Evolutionary conservation across 768 basidiomycete genomes (phyloP), one percentile per base, ranked within the genome.

Genomic region (Boletus coccyginus): DNA sequence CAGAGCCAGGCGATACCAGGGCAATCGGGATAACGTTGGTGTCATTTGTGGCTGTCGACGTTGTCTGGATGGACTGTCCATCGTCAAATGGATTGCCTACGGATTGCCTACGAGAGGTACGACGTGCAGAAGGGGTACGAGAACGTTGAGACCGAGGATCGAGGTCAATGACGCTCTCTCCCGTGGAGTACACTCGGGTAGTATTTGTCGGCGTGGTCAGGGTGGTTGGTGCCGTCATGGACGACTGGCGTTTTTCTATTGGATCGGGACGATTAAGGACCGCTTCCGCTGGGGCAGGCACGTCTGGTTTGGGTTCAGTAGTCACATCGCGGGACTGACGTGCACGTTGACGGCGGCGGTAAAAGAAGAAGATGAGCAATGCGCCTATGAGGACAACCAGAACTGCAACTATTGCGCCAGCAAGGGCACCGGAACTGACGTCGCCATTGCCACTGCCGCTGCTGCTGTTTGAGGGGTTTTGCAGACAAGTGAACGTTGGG

Each of bases 21-120:
- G 90, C 90, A 57, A 93, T 92, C 58, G 90, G 90, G 55, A 93
- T 93, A 60, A 92, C 90, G 62, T 93, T 93, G 24, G 91, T 89
- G 42, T 83, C 82, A 66, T 89, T 86, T 14, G 90, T 87, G 43
- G 83, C 80, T n/a, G 86, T 83, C 11, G 81, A 80, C 1, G 77
- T 75, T 31, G 91, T 93, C 71, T 90, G 88, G 56, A 93, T 93
- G 39, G 90, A 92, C 46, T 87, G 83, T 29, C 71, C 74, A 64
- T 93, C 90, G 42, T 83, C 81, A 71, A 92, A 93, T 24, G 90
- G 90, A 75, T 92, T 90, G 49, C 74, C 77, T 40, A 50, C 38
- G 56, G 70, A 44, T 40, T 42, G 61, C 53, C 62, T 48, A 38
- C 48, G 49, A 50, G 70, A 54, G 62, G 68, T 47, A 61, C 46